Conservation (phyloP, 108 stramenopile genomes). For the Aureococcus anophagefferens region DNA sequence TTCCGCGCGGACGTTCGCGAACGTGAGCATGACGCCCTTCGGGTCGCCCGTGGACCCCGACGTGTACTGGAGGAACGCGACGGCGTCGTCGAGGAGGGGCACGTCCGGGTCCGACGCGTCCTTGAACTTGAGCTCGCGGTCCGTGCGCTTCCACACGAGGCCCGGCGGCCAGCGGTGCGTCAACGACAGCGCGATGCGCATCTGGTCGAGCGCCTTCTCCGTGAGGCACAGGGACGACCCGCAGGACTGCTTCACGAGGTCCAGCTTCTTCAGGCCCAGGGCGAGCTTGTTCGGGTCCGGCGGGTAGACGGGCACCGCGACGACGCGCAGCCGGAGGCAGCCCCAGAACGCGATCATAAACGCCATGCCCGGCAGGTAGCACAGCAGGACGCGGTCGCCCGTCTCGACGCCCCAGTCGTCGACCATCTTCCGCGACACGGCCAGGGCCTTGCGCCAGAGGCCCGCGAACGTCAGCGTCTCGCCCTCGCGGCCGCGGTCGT, state of each 20-base stretch:
- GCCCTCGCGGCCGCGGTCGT: background rate
- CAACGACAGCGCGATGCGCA: background rate
- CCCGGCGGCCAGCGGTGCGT: background rate
- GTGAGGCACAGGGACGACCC: slow-evolving; percentile 37
- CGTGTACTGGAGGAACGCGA: slow-evolving; percentile 55
- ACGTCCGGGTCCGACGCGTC: background rate
- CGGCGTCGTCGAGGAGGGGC: background rate
- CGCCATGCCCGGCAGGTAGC: slow-evolving; percentile 46
- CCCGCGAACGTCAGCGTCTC: background rate
- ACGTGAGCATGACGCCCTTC: slow-evolving; percentile 37
- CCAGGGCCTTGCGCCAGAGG: background rate
- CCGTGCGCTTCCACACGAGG: background rate
- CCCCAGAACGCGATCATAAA: slow-evolving; percentile 50
- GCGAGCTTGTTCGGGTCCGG: background rate
- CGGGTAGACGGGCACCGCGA: slow-evolving; percentile 59
- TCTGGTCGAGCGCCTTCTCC: background rate
- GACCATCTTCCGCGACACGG: background rate
- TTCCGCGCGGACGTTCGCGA: slow-evolving; percentile 21
- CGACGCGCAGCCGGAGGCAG: slow-evolving; percentile 62
- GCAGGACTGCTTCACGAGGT: slow-evolving; percentile 19
- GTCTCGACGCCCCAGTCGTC: background rate
- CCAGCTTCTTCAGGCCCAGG: slow-evolving; percentile 16
- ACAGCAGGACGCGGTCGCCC: slow-evolving; percentile 46
- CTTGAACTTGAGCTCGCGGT: background rate
- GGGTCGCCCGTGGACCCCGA: slow-evolving; percentile 42